Base-by-base conservation (phyloP, 164 flowering plant genomes). In the Piper betle region DNA sequence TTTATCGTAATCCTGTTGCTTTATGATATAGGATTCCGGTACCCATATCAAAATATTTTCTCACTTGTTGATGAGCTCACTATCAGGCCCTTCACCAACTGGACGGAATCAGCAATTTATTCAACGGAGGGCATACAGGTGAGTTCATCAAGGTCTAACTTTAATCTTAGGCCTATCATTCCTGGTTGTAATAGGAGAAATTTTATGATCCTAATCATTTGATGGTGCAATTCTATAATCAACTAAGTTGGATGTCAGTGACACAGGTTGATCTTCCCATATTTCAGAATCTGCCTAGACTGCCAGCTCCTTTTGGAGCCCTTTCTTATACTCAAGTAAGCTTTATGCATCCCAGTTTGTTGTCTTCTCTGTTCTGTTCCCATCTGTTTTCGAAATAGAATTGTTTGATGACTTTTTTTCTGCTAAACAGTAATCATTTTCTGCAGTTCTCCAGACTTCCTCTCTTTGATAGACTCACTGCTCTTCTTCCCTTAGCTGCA, bases 91-190 rank as follows among this genome's bases (percentile, higher is more conserved):
- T 84, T 84, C 72, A 82, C 82, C 6, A 72, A 67, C 43, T 82
- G 84, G 90, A 74, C 71, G 52, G 64, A 16, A n/a, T 79, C 84
- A 48, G 85, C 90, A 16, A 78, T 73, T 20, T 84, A 82, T 71
- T 84, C 90, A 4, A 69, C 55, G 33, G 80, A 80, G 37, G 84
- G 90, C 25, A 43, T 79, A 53, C 86, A 84, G 86, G 86, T 84
- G 73, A n/a, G 38, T 46, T 25, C 11, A 33, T 56, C 50, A 2
- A 6, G 15, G 18, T n/a, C 7, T 18, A 8, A 17, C 9, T 54
- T 25, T 16, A 10, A 3, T 9, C 33, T 4, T 6, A 19, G n/a
- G n/a, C n/a, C 0, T 62, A 33, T 8, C 37, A 39, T 19, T 39
- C 42, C 37, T n/a, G 20, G 12, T 16, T 6, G 41, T 33, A 17